Evolutionary conservation across 345 rosid genomes (phyloP).

Genomic region (Sapria himalayana): DNA sequence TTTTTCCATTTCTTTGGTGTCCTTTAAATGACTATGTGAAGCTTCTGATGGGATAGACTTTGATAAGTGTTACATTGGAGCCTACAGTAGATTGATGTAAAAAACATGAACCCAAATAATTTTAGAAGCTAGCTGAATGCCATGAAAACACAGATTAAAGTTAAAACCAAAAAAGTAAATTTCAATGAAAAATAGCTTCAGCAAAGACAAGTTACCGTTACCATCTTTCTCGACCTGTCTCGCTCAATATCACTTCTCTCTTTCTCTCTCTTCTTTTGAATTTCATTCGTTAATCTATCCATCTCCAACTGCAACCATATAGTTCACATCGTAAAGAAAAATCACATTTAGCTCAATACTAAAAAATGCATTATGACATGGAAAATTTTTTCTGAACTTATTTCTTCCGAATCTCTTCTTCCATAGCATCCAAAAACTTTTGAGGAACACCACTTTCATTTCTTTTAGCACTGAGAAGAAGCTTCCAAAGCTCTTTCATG

Average conservation of each 20-base stretch:
- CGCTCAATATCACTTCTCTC: conserved; percentile 36
- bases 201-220: conserved; percentile 56
- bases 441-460: conserved; percentile 87
- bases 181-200: conserved; percentile 25
- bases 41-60: conserved; percentile 15
- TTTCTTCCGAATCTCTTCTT: conserved; percentile 56
- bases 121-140: conserved; percentile 95
- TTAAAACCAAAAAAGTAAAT: conserved; percentile 41
- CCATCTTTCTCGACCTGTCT: conserved; percentile 41
- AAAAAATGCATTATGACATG: no score
- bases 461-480: conserved; percentile 75
- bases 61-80: conserved; percentile 20
- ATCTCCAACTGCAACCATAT: conserved; percentile 37
- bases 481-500: conserved; percentile 96
- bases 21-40: conserved; percentile 22
- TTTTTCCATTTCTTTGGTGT: conserved; percentile 23
- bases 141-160: conserved; percentile 55
- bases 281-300: conserved; percentile 33
- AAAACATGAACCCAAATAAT: conserved; percentile 99
- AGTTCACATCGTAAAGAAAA: no score
- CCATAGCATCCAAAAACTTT: conserved; percentile 67
- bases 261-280: conserved; percentile 45
- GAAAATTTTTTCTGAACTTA: no score
- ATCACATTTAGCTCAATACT: no score
- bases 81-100: conserved; percentile 99